These are phyloP conservation scores for Aureobasidium melanogenum DNA, from an alignment of 2,329 filamentous ascomycete species.

Conservation along the genomic window DNA sequence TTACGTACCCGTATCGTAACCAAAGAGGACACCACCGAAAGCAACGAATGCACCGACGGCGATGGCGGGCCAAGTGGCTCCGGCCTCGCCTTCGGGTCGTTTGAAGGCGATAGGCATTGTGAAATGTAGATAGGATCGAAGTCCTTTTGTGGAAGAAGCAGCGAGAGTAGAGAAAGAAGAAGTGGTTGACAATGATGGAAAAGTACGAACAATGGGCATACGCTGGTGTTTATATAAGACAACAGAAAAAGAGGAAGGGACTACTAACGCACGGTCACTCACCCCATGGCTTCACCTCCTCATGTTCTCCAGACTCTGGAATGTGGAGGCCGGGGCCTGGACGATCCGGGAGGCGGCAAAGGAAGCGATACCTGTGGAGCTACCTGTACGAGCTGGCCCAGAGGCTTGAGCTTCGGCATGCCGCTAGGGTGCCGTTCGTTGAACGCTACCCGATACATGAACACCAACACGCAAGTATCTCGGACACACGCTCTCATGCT, in stretches of 20 bases:
- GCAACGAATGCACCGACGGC: conserved; percentile 28
- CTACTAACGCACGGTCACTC: background rate
- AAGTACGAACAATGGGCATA: background rate
- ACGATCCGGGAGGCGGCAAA: background rate
- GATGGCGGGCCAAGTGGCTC: conserved; percentile 36
- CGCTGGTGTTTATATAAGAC: conserved; percentile 1
- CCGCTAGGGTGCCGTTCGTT: conserved; percentile 1
- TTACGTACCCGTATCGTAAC: too few species aligned
- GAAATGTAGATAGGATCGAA: conserved; percentile 1
- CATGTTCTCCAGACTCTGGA: background rate
- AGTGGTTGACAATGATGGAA: background rate
- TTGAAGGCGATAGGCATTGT: conserved; percentile 36
- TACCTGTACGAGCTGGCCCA: background rate
- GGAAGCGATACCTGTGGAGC: background rate
- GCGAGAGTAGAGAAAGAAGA: background rate
- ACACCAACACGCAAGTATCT: background rate
- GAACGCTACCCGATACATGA: background rate
- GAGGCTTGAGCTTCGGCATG: conserved; percentile 1
- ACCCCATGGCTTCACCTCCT: conserved; percentile 1
- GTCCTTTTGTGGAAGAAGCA: background rate
- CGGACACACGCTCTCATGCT: background rate
- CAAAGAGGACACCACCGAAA: conserved; percentile 22
- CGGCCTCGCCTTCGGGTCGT: conserved; percentile 35
- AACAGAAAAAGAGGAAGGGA: background rate
- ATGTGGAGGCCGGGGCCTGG: background rate